Base-by-base conservation (phyloP, 495 filamentous ascomycete genomes). In the Saxophila tyrrhenica region DNA sequence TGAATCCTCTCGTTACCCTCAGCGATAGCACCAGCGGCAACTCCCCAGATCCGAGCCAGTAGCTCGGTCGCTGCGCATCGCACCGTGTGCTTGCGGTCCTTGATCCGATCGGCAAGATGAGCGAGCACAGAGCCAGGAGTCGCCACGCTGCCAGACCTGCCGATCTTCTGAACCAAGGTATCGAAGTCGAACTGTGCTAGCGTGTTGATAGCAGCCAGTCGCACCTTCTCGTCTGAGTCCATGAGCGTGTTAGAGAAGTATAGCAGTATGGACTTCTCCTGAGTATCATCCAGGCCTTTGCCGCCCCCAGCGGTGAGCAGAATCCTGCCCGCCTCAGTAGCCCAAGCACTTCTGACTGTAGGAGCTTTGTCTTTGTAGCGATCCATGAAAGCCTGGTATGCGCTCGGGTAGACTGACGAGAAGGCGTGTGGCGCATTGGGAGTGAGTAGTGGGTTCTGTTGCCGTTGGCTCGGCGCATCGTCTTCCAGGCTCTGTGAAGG, bases 171-270 rank as follows among this genome's bases (percentile, higher is more conserved):
- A 45, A 95, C 76, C 45, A 97, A 76, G 61, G 94, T 80, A 51
- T 75, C 72, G 66, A 95, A 82, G 51, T 78, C 78, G 69, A 94
- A 87, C 25, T 74, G 77, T 42, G 83, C 85, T 23, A 99, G 76
- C 0, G 83, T 83, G 62, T 85, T 82, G 11, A 96, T 84, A 16
- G 89, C 89, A 16, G 91, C 84, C 43, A 97, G 69, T 48, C 92
- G 79, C 38, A 99, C 92, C 57, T 79, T 87, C 55, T 99, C 92
- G 62, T 99, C 94, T 13, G 76, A 78, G 63, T 98, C 92, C 1
- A 78, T 81, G 1, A 98, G 78, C 74, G 90, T 89, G 15, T 85
- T 80, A 0, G 81, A 80, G 21, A 99, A 72, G 17, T 80, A 79
- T 51, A 78, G 76, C 16, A 95, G 77, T 45, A 97, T 75, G 20